Percentiles rank a stretch among this genome's conserved stretches.
These are phyloP conservation scores for Nakazawaea populi DNA, from an alignment of 805 yeast genomes.

Conservation along the genomic window DNA sequence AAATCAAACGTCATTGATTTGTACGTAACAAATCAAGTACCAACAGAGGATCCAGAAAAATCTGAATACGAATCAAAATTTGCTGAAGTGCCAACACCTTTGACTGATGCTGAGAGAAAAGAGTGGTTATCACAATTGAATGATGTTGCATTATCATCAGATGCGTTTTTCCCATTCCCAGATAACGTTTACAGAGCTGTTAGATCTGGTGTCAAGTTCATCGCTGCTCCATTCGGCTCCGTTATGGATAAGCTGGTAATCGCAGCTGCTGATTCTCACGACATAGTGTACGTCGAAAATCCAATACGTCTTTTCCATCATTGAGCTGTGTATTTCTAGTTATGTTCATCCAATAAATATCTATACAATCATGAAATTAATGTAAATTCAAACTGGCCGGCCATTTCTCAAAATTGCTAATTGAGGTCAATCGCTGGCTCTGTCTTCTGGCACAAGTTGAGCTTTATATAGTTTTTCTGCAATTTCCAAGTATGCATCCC, in stretches of 20 bases:
- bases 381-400: too few species aligned
- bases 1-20: conserved; percentile 97
- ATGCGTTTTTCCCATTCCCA: conserved; percentile 99
- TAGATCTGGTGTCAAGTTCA: conserved; percentile 90
- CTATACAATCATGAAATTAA: not conserved
- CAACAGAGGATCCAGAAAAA: conserved; percentile 87
- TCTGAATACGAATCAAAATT: conserved; percentile 89
- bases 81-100: conserved; percentile 74
- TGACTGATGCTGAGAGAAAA: conserved; percentile 74
- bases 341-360: not conserved
- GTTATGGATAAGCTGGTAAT: conserved; percentile 97
- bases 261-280: conserved; percentile 89
- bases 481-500: conserved; percentile 17
- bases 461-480: conserved; percentile 2
- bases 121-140: conserved; percentile 81
- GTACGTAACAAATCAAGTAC: conserved; percentile 87
- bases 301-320: conserved; percentile 98
- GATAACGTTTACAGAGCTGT: conserved; percentile 98
- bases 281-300: conserved; percentile 91
- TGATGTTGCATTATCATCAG: conserved; percentile 90
- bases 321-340: conserved; percentile 27
- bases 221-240: conserved; percentile 97
- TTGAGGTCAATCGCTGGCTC: too few species aligned
- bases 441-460: not conserved
- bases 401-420: too few species aligned